A percentile compares a stretch with the other conserved stretches of the same genome.
Evolutionary conservation across 106 monocot genomes (phyloP).

Genomic region (Apostasia ramifera): DNA sequence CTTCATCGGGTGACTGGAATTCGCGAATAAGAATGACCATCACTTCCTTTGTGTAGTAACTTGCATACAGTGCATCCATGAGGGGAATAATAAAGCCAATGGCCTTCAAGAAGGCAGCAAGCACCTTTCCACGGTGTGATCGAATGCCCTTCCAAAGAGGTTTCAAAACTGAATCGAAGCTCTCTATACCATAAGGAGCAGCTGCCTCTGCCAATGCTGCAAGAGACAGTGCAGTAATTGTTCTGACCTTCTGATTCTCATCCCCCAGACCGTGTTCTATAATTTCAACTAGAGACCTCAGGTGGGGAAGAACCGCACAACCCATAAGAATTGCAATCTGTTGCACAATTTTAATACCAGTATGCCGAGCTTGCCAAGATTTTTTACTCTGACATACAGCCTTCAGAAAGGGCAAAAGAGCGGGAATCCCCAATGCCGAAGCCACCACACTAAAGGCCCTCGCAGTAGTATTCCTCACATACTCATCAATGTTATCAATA

Average conservation of each 20-base stretch:
- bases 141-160: slow-evolving; percentile 99
- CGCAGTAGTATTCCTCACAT: slow-evolving; percentile 93
- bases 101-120: slow-evolving; percentile 91
- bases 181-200: slow-evolving; percentile 96
- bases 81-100: slow-evolving; percentile 98
- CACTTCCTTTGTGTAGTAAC: slow-evolving; percentile 96
- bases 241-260: slow-evolving; percentile 97
- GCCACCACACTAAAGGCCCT: slow-evolving; percentile 99
- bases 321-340: slow-evolving; percentile 99
- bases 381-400: slow-evolving; percentile 99
- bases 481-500: slow-evolving; percentile 98
- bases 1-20: slow-evolving; percentile 96
- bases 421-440: slow-evolving; percentile 96
- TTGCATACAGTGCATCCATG: slow-evolving; percentile 96
- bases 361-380: slow-evolving; percentile 96
- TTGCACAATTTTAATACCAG: slow-evolving; percentile 95
- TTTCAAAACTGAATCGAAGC: slow-evolving; percentile 97
- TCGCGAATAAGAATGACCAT: slow-evolving; percentile 87
- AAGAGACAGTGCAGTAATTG: slow-evolving; percentile 95
- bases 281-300: slow-evolving; percentile 91
- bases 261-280: slow-evolving; percentile 92
- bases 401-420: slow-evolving; percentile 86
- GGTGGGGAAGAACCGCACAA: slow-evolving; percentile 92
- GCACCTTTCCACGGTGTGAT: slow-evolving; percentile 91
- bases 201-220: slow-evolving; percentile 96